These are phyloP conservation scores for Eucalyptus cloeziana DNA, from an alignment of 345 rosid species.

Conservation along the genomic window DNA sequence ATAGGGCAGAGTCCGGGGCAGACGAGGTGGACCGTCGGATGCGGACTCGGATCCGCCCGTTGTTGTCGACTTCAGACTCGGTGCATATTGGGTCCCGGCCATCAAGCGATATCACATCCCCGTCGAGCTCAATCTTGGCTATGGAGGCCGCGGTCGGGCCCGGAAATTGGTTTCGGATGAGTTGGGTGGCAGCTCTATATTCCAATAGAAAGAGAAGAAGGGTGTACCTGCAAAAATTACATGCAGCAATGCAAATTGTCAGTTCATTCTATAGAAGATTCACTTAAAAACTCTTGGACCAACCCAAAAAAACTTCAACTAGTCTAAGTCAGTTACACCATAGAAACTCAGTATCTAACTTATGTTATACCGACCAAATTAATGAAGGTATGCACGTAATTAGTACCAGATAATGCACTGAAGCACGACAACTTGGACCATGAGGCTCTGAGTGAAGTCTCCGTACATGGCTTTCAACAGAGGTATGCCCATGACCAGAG, in stretches of 20 bases:
- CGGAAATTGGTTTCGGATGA: slow-evolving; percentile 30
- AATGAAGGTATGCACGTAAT: neutral
- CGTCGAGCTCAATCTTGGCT: slow-evolving; percentile 29
- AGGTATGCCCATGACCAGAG: slow-evolving; percentile 55
- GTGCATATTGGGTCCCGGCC: slow-evolving; percentile 38
- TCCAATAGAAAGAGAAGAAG: slow-evolving; percentile 38
- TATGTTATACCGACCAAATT: neutral
- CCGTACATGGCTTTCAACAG: slow-evolving; percentile 42
- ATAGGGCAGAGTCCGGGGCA: slow-evolving; percentile 32
- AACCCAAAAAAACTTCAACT: neutral
- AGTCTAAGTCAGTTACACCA: neutral
- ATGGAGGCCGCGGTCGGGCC: slow-evolving; percentile 29
- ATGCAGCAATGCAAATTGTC: neutral
- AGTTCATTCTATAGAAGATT: neutral
- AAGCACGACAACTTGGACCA: slow-evolving; percentile 46
- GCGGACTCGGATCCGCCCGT: slow-evolving; percentile 27
- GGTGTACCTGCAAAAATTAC: slow-evolving; percentile 25
- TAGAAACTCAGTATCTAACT: neutral
- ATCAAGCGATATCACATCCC: slow-evolving; percentile 38
- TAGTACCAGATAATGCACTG: slow-evolving; percentile 35
- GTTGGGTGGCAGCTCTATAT: slow-evolving; percentile 29
- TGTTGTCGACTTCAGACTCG: slow-evolving; percentile 29
- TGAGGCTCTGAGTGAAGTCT: slow-evolving; percentile 32
- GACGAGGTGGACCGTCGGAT: slow-evolving; percentile 44
- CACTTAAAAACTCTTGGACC: neutral